phyloP scores from a whole-genome alignment of 1,139 yeast genomes.

The Kodamaea alishanica region DNA sequence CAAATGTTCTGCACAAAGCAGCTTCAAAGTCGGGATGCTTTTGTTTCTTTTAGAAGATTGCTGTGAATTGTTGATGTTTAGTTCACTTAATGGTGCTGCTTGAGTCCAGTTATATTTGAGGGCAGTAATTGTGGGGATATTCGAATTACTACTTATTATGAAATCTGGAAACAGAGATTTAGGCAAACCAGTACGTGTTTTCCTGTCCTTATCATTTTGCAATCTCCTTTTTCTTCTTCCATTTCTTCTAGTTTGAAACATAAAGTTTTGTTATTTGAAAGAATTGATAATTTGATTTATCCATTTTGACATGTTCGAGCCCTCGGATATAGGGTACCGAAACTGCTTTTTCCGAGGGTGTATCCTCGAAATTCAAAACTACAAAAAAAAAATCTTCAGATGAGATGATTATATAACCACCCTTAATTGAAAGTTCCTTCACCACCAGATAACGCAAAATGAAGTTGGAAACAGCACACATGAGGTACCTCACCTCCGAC shows the following conservation, averaged over 20 bases:
- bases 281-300: no score
- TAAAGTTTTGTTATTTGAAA: background rate
- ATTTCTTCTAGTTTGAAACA: background rate
- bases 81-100: constrained; percentile 8
- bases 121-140: background rate
- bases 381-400: constrained; percentile 4
- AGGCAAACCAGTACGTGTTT: background rate
- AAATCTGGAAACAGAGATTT: no score
- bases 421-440: background rate
- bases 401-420: constrained; percentile 7
- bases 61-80: constrained; percentile 1
- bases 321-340: no score
- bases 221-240: constrained; percentile 5
- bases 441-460: constrained; percentile 31
- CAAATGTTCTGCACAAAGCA: constrained; percentile 27
- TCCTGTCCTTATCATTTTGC: background rate
- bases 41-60: background rate
- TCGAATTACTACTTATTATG: no score
- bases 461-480: constrained; percentile 90
- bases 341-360: no score
- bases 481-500: constrained; percentile 87
- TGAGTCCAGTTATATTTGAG: constrained; percentile 10
- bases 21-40: constrained; percentile 15
- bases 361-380: no score
- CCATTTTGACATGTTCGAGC: no score